A percentile compares a stretch with the other conserved stretches of the same genome.
phyloP scores from a whole-genome alignment of 495 filamentous ascomycete genomes.

The Hypoxylon rickii region DNA sequence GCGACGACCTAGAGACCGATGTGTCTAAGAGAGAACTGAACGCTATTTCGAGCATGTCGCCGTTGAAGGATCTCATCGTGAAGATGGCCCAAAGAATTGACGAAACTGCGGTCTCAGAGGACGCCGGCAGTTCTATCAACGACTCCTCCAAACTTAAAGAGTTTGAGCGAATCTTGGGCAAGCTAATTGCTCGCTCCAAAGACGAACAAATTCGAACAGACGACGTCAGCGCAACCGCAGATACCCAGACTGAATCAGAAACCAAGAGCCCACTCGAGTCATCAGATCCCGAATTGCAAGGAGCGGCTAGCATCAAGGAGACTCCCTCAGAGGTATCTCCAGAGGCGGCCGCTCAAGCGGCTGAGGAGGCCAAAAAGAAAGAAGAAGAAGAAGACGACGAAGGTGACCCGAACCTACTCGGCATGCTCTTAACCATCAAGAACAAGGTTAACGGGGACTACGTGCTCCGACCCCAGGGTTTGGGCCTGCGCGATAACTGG shows the following conservation, averaged over 20 bases:
- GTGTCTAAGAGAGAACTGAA: constrained; percentile 30
- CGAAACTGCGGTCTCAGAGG: constrained; percentile 25
- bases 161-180: constrained; percentile 46
- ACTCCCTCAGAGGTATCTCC: constrained; percentile 7
- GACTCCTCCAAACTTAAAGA: constrained; percentile 42
- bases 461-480: constrained; percentile 61
- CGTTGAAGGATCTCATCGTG: constrained; percentile 36
- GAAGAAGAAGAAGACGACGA: constrained; percentile 12
- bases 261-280: constrained; percentile 1
- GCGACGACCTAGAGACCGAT: constrained; percentile 30
- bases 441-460: constrained; percentile 72
- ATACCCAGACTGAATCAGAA: background rate
- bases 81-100: constrained; percentile 30
- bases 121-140: constrained; percentile 17
- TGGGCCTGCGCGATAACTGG: constrained; percentile 59
- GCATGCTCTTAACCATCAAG: constrained; percentile 68
- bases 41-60: constrained; percentile 20
- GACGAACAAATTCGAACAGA: constrained; percentile 35
- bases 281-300: constrained; percentile 3
- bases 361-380: background rate
- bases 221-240: constrained; percentile 4
- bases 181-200: constrained; percentile 39
- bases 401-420: constrained; percentile 51
- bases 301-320: constrained; percentile 1
- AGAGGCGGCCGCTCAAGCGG: constrained; percentile 9